phyloP scores from a whole-genome alignment of 2,329 filamentous ascomycete species.

The Diaporthe ilicicola region DNA sequence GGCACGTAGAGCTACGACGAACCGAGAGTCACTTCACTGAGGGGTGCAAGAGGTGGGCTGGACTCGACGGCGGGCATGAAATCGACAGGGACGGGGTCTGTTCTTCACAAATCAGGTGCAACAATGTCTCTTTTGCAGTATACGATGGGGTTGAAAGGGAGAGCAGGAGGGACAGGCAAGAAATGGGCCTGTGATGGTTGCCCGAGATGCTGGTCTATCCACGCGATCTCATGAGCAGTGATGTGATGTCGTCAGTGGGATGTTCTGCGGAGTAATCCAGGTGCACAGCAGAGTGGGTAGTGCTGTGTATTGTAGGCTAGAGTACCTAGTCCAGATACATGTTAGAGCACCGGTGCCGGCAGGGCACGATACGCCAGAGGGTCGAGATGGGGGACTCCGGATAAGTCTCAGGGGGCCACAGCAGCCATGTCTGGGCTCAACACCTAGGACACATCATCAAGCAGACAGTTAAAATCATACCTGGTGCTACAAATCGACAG shows the following conservation, averaged over 20 bases:
- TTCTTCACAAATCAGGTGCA: not conserved
- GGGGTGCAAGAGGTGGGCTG: too few relatives aligned
- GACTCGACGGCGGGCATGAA: not conserved
- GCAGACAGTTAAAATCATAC: not conserved
- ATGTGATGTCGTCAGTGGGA: constrained; percentile 22
- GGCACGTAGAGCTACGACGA: constrained; percentile 8
- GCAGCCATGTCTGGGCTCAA: not conserved
- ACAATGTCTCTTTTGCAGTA: not conserved
- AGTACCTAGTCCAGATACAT: not conserved
- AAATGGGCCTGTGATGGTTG: constrained; percentile 6
- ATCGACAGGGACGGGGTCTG: not conserved
- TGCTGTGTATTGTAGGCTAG: not conserved
- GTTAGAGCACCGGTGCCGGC: constrained; percentile 1
- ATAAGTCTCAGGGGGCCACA: not conserved
- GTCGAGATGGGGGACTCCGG: constrained; percentile 6
- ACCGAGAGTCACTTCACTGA: constrained; percentile 18
- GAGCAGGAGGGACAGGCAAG: not conserved
- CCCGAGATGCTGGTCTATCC: constrained; percentile 6
- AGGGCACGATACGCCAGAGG: not conserved
- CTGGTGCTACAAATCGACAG: too few relatives aligned
- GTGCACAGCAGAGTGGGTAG: not conserved
- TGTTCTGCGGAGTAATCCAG: constrained; percentile 19
- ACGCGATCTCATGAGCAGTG: not conserved
- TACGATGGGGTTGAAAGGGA: not conserved
- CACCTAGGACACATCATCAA: not conserved